Evolutionary conservation across 805 yeast species (phyloP), one percentile per base, ranked within the genome.

Genomic region (Kodamaea kakaduensis): DNA sequence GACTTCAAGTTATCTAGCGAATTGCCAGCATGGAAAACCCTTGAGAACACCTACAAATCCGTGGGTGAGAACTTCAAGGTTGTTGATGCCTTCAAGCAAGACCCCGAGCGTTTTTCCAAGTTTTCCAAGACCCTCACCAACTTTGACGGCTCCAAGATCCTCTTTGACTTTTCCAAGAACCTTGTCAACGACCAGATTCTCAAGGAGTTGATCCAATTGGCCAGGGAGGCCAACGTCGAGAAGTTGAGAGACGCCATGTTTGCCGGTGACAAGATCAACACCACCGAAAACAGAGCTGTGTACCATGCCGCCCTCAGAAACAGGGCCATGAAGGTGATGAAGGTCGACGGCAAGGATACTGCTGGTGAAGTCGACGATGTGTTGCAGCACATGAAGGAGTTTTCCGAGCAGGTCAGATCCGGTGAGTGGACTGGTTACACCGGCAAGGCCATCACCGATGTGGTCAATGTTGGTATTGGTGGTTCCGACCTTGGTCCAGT

Each of bases 401-500:
- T 93, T 73, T 80, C 95, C 39, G 85, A 86, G 45, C 70, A 74
- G 45, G 84, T 93, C 43, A 81, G 98, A 67, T 81, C 93, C 31
- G 98, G 98, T 54, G 75, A 69, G 47, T 90, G 97, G 97, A 88
- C 78, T 54, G 98, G 98, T 61, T 90, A 84, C 77, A 81, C 97
- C 50, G 97, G 97, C 51, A 87, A 88, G 76, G 67, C 72, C 52
- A 90, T 93, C 67, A 84, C 93, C 51, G 95, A 87, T 56, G 80
- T 93, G 38, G 97, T 93, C 56, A 93, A 93, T 76, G 86, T 93
- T 54, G 98, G 98, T 66, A 93, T 93, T 59, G 98, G 98, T 60
- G 98, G 98, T 51, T 88, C 97, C 18, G 98, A 93, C 66, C 76
- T 93, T 53, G 98, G 98, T 54, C 98, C 98, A 30, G 97, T 93